Base-by-base conservation (phyloP, 148 eudicot species). In the Chenopodium formosanum region DNA sequence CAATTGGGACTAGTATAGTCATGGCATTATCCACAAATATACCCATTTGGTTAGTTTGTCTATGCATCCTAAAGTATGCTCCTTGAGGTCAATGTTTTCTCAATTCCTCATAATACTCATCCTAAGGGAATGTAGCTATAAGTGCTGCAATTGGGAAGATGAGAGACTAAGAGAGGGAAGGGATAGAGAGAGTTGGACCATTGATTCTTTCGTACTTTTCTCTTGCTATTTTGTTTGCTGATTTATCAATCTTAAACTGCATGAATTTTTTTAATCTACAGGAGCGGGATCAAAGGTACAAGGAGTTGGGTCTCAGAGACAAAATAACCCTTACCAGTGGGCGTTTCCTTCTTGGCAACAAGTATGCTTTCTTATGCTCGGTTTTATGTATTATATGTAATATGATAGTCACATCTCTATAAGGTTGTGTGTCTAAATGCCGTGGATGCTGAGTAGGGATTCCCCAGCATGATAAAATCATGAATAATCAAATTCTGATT, bases 271-370 rank as follows among this genome's bases (percentile, higher is more conserved):
- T 64, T 22, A 74, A 31, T 73, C 60, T 66, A 46, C 82, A 97
- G 99, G 99, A 97, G 88, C 92, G 92, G 83, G 99, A 97, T 92
- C 99, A 94, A 86, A 90, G 99, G 84, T 97, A 97, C 82, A 97
- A 97, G 90, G 99, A 97, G 76, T 88, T 97, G 69, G 98, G 99
- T 68, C 86, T 97, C 79, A 88, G 99, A 88, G 99, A 97, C 84
- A 94, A 91, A 88, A 94, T 97, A 75, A 97, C 99, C 6, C 93
- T 97, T 77, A 92, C 95, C 80, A 97, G 98, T 86, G 99, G 99
- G 34, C 97, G 97, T 48, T 97, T 97, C 92, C 96, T 97, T 83
- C 92, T 97, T 64, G 99, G 99, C 65, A 97, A 97, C 88, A 97
- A 91, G 99, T 97, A 92, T 77, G 93, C 44, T 84, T 75, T 48